These are phyloP conservation scores for Dactylellina leptospora DNA, from an alignment of 2,329 filamentous ascomycete species.

Conservation along the genomic window DNA sequence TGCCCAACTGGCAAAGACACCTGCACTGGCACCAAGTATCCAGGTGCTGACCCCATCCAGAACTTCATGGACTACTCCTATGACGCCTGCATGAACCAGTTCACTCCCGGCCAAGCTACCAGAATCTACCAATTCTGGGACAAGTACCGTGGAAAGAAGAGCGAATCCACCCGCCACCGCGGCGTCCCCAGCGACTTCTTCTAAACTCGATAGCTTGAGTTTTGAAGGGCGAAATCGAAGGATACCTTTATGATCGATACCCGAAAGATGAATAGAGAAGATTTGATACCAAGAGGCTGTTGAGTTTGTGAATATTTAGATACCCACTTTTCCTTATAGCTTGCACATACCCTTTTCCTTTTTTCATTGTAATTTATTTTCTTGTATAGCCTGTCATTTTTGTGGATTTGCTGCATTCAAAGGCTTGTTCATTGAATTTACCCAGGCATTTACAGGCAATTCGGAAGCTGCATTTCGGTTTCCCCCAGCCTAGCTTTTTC, in stretches of 20 bases:
- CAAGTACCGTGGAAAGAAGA: constrained; percentile 59
- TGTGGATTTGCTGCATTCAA: constrained; percentile 15
- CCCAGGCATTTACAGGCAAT: constrained; percentile 20
- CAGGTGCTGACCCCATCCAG: constrained; percentile 58
- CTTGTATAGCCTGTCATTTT: constrained; percentile 19
- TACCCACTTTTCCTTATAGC: constrained; percentile 25
- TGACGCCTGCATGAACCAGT: constrained; percentile 62
- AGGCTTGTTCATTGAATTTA: constrained; percentile 14
- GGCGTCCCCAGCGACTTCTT: constrained; percentile 5
- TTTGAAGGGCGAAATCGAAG: neutral
- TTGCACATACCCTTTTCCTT: constrained; percentile 33
- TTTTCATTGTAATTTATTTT: neutral
- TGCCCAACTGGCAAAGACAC: constrained; percentile 62
- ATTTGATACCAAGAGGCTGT: constrained; percentile 15
- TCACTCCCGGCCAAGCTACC: constrained; percentile 62
- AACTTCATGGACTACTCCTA: constrained; percentile 61
- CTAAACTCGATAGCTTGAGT: constrained; percentile 28
- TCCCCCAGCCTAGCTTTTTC: constrained; percentile 6
- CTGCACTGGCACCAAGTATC: constrained; percentile 56
- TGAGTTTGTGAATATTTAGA: constrained; percentile 26
- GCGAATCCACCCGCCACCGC: constrained; percentile 21
- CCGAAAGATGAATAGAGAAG: constrained; percentile 1
- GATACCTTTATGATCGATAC: constrained; percentile 34
- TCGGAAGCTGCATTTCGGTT: constrained; percentile 4
- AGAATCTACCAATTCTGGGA: constrained; percentile 62